Conservation (phyloP, 345 rosid species). For the Brassica rapa region DNA sequence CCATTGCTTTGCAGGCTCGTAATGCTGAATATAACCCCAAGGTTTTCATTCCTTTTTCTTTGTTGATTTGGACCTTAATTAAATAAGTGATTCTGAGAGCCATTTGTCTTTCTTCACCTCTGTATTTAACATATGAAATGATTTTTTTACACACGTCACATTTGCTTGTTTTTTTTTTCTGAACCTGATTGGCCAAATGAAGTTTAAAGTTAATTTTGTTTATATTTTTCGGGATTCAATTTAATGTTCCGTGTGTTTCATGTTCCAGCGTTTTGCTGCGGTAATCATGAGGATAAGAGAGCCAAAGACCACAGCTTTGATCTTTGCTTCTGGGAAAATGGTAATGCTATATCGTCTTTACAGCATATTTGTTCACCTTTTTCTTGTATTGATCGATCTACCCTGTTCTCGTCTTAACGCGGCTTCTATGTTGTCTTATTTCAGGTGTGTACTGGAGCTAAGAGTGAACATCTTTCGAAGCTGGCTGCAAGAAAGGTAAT, state of each 20-base stretch:
- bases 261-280: constrained; percentile 87
- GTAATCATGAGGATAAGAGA: constrained; percentile 96
- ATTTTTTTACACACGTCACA: no score
- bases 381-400: background rate
- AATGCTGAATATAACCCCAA: constrained; percentile 89
- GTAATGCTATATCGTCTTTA: constrained; percentile 42
- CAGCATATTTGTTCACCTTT: background rate
- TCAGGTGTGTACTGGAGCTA: constrained; percentile 90
- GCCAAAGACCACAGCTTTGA: constrained; percentile 88
- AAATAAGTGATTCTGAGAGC: no score
- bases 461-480: constrained; percentile 77
- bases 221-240: constrained; percentile 7
- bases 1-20: constrained; percentile 78
- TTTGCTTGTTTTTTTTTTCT: background rate
- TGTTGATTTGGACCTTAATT: background rate
- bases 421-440: constrained; percentile 1
- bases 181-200: background rate
- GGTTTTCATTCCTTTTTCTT: constrained; percentile 42
- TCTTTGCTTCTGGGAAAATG: constrained; percentile 96
- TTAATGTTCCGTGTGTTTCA: background rate
- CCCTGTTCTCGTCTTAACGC: constrained; percentile 14
- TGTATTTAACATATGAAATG: background rate
- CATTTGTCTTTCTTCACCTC: background rate
- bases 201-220: background rate
- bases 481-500: constrained; percentile 83